Percentiles rank a stretch among this genome's conserved stretches.
phyloP scores from a whole-genome alignment of 2,329 filamentous ascomycete genomes.

The Plectosphaerella sp. region DNA sequence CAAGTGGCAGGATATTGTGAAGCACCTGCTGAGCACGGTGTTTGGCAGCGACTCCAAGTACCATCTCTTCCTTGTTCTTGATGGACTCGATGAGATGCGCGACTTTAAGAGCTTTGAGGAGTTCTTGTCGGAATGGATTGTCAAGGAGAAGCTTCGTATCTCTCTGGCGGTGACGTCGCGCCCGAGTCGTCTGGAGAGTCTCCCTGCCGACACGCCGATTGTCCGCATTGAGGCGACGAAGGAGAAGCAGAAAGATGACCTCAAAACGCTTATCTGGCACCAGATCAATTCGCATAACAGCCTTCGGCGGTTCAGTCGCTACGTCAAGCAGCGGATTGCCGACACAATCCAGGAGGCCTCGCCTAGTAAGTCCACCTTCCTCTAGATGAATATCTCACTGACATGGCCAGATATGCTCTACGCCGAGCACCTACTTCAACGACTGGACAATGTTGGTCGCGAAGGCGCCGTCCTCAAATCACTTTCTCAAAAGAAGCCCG shows the following conservation, averaged over 20 bases:
- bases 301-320: slow-evolving; percentile 20
- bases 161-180: slow-evolving; percentile 20
- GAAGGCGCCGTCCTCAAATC: slow-evolving; percentile 25
- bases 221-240: slow-evolving; percentile 16
- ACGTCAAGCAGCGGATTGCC: slow-evolving; percentile 21
- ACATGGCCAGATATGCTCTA: slow-evolving; percentile 25
- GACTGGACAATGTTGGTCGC: slow-evolving; percentile 23
- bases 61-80: slow-evolving; percentile 21
- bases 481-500: slow-evolving; percentile 17
- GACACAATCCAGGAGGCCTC: slow-evolving; percentile 21
- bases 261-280: slow-evolving; percentile 19
- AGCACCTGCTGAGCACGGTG: slow-evolving; percentile 16
- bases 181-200: slow-evolving; percentile 4
- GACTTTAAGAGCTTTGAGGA: slow-evolving; percentile 7
- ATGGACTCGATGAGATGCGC: slow-evolving; percentile 25
- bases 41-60: slow-evolving; percentile 16
- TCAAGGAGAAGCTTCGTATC: slow-evolving; percentile 17
- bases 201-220: slow-evolving; percentile 5
- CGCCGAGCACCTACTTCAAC: slow-evolving; percentile 25
- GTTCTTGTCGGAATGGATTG: slow-evolving; percentile 17
- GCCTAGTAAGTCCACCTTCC: slow-evolving; percentile 19
- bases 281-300: slow-evolving; percentile 17
- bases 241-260: slow-evolving; percentile 20
- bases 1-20: slow-evolving; percentile 13
- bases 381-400: not conserved